Percentiles rank a stretch among this genome's conserved stretches.
These are phyloP conservation scores for Elasticomyces elasticus DNA, from an alignment of 495 filamentous ascomycete species.

Conservation along the genomic window DNA sequence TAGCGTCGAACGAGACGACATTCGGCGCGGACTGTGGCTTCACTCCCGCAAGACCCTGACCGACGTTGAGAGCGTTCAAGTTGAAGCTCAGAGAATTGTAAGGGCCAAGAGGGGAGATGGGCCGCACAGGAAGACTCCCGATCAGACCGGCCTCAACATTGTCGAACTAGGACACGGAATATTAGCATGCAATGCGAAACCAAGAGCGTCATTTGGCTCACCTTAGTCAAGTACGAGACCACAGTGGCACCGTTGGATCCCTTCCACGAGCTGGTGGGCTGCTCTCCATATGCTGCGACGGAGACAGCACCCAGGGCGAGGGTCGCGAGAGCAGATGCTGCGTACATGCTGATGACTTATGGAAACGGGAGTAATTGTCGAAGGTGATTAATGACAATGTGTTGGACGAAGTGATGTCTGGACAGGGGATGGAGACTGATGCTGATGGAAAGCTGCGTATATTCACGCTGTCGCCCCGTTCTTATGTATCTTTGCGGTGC, in stretches of 20 bases:
- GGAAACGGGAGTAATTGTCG: too few relatives aligned
- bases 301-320: neutral
- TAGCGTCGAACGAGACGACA: neutral
- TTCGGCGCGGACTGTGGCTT: conserved; percentile 1
- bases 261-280: neutral
- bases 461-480: too few relatives aligned
- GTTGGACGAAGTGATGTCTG: neutral
- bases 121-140: neutral
- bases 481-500: too few relatives aligned
- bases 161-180: neutral
- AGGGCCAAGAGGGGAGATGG: neutral
- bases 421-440: too few relatives aligned
- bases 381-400: neutral
- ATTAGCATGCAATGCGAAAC: neutral
- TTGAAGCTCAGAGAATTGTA: neutral
- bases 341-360: too few relatives aligned
- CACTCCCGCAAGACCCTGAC: neutral
- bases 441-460: too few relatives aligned
- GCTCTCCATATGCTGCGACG: neutral
- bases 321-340: neutral
- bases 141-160: neutral
- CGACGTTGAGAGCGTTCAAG: conserved; percentile 2
- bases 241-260: neutral
- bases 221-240: neutral
- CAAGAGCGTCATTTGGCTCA: neutral